Conservation (phyloP, 768 basidiomycete species). For the Mycena capillaripes region DNA sequence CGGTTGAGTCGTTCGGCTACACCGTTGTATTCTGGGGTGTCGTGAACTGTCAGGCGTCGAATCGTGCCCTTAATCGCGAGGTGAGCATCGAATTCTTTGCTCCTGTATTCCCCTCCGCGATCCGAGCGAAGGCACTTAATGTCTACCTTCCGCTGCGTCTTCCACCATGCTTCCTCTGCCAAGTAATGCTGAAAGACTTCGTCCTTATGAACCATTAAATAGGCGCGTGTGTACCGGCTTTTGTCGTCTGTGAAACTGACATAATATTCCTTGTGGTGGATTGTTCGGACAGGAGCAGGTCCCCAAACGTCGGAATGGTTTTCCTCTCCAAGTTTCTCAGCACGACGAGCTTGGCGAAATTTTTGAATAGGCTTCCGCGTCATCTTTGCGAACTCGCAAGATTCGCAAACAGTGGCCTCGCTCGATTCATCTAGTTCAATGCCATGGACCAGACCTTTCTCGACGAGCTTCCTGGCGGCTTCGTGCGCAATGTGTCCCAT, state of each 20-base stretch:
- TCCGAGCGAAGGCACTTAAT: slow-evolving; percentile 48
- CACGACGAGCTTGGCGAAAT: no score
- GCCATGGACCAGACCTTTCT: slow-evolving; percentile 39
- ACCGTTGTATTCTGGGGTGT: not conserved
- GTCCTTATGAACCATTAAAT: slow-evolving; percentile 47
- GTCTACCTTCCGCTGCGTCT: slow-evolving; percentile 41
- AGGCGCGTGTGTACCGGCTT: slow-evolving; percentile 40
- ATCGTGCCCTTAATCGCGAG: not conserved
- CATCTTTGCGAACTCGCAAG: no score
- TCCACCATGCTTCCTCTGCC: slow-evolving; percentile 30
- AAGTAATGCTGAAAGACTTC: slow-evolving; percentile 39
- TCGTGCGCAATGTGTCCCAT: slow-evolving; percentile 44
- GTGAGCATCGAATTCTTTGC: not conserved
- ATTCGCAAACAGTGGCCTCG: slow-evolving; percentile 34
- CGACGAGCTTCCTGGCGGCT: slow-evolving; percentile 16
- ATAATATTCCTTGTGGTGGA: slow-evolving; percentile 43
- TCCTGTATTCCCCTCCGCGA: not conserved
- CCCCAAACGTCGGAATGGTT: slow-evolving; percentile 52
- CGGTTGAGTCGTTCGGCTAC: not conserved
- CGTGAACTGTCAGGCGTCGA: not conserved
- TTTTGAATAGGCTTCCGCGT: no score
- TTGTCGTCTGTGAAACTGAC: slow-evolving; percentile 52
- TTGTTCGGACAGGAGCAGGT: slow-evolving; percentile 42
- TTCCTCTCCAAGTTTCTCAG: no score
- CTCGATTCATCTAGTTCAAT: slow-evolving; percentile 39